Percentiles rank a stretch among this genome's conserved stretches.
Evolutionary conservation across 169 alveolate genomes (phyloP).

Genomic region (Sarcocystis neurona): DNA sequence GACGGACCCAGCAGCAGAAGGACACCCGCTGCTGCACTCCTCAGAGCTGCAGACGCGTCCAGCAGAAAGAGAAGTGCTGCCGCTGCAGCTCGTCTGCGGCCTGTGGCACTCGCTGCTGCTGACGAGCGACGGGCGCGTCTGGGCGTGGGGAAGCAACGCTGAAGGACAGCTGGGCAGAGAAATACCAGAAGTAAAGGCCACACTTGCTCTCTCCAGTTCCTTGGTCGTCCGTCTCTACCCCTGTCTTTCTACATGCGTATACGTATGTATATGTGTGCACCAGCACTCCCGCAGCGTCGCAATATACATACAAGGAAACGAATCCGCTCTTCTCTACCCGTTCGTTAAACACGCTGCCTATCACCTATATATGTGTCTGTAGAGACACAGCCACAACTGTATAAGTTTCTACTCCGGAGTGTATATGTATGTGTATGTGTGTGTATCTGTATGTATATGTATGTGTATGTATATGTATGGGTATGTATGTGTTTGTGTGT

Average conservation of each 20-base stretch:
- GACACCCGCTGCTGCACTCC: not conserved
- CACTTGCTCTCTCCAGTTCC: not conserved
- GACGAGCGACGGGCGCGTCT: constrained; percentile 1
- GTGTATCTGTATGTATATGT: too few species aligned
- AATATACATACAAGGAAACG: too few species aligned
- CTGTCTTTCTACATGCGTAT: not conserved
- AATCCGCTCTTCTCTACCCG: too few species aligned
- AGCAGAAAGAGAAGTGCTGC: not conserved
- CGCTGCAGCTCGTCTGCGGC: not conserved
- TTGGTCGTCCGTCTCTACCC: not conserved
- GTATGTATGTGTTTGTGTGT: too few species aligned
- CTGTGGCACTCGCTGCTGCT: not conserved
- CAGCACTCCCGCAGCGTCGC: too few species aligned
- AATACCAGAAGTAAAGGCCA: not conserved
- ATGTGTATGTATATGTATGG: too few species aligned
- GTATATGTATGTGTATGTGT: too few species aligned
- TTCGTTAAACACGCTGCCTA: too few species aligned
- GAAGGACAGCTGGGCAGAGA: constrained; percentile 18
- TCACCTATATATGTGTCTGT: too few species aligned
- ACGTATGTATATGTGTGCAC: too few species aligned
- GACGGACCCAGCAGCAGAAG: not conserved
- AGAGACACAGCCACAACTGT: too few species aligned
- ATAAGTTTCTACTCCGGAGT: too few species aligned
- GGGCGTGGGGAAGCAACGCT: not conserved
- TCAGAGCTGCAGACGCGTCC: not conserved